phyloP scores from a whole-genome alignment of 2,329 filamentous ascomycete genomes.

The Ceratocystis papillata region DNA sequence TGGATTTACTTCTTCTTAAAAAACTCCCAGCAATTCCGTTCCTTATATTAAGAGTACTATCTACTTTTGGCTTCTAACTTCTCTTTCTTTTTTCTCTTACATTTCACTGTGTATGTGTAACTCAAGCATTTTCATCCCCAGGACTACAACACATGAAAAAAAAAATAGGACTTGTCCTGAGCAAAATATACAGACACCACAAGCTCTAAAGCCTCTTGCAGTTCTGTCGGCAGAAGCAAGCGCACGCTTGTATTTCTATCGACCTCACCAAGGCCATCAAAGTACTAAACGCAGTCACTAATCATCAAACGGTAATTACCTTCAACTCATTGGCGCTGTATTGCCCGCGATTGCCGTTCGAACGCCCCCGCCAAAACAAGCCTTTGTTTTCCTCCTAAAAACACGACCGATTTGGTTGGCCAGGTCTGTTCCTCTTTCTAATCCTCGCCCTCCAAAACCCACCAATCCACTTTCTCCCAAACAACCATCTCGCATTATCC shows the following conservation, averaged over 20 bases:
- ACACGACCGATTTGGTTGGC: not conserved
- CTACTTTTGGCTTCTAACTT: not conserved
- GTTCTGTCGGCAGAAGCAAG: not conserved
- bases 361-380: not conserved
- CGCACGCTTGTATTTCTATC: not conserved
- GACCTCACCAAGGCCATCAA: not conserved
- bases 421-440: conserved; percentile 6
- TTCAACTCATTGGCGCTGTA: not conserved
- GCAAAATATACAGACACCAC: not conserved
- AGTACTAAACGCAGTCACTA: not conserved
- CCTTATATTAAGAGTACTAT: not conserved
- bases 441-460: too few relatives aligned
- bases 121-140: not conserved
- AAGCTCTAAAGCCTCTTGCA: not conserved
- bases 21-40: too few relatives aligned
- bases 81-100: not conserved
- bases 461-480: not conserved
- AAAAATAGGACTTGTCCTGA: not conserved
- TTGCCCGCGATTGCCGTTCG: not conserved
- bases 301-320: not conserved
- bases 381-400: conserved; percentile 4
- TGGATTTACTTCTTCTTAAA: too few relatives aligned
- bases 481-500: not conserved
- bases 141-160: not conserved
- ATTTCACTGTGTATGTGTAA: not conserved